Base-by-base conservation (phyloP, 108 stramenopile species). In the Nitzschia palea region DNA sequence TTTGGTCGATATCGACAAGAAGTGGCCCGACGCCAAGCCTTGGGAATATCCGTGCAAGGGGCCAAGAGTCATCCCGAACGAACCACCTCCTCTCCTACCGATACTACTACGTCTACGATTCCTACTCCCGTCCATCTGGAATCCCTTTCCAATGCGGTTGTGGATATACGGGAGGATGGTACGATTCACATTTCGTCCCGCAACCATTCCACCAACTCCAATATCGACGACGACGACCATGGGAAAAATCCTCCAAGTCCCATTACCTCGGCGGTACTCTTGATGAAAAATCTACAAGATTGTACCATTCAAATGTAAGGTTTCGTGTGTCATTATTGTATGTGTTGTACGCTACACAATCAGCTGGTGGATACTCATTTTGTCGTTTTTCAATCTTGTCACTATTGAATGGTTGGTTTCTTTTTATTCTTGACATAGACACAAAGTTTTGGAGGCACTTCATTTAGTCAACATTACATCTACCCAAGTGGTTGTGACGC, bases 1-100 rank as follows among this genome's bases (percentile, higher is more conserved):
- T 80, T 80, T 63, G 32, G 45, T 8, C 55, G 80, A 36, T 81
- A 81, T 68, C 65, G 74, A 59, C 64, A 65, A 35, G 80, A 71
- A 65, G 4, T 68, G 44, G 62, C 55, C 22, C 23, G 51, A 3
- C 62, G 71, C 15, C 44, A 37, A 20, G 47, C 27, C 8, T 29
- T 30, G 42, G 44, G 44, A 32, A 44, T 68, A 15, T 27, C 32
- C n/a, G 27, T 57, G n/a, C 9, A 2, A 30, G 35, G 40, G 22
- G 34, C 15, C 25, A 18, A n/a, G n/a, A n/a, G n/a, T n/a, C n/a
- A n/a, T n/a, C n/a, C n/a, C n/a, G n/a, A n/a, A n/a, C n/a, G n/a
- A n/a, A n/a, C n/a, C n/a, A n/a, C n/a, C n/a, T n/a, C n/a, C n/a
- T n/a, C n/a, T n/a, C n/a, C n/a, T n/a, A n/a, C n/a, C n/a, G n/a